Percentiles rank a stretch among this genome's conserved stretches.
Conservation (phyloP, 2,329 filamentous ascomycete species). For the Zarea fungicola region DNA sequence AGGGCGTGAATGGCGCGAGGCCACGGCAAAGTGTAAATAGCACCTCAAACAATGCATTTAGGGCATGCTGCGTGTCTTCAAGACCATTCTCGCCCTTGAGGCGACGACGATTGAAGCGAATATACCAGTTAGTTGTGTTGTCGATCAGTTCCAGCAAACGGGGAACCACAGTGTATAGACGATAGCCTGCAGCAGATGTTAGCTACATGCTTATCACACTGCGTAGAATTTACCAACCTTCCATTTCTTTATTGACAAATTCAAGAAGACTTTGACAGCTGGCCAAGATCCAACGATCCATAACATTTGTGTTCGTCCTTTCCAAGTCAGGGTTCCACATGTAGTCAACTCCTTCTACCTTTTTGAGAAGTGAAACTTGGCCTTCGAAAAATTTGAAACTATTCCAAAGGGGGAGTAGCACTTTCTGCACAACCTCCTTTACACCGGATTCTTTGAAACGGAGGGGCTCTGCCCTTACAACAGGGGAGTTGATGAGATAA, state of each 20-base stretch:
- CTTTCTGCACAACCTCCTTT: constrained; percentile 90
- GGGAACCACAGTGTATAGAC: constrained; percentile 87
- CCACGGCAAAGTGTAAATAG: constrained; percentile 83
- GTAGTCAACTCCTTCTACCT: constrained; percentile 72
- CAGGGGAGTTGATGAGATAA: constrained; percentile 96
- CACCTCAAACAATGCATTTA: constrained; percentile 93
- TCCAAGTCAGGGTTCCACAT: constrained; percentile 72
- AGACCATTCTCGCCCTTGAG: constrained; percentile 85
- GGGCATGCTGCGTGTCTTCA: constrained; percentile 80
- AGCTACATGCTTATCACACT: background rate
- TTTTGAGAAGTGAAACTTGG: constrained; percentile 80
- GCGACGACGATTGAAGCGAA: constrained; percentile 85
- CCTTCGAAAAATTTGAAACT: constrained; percentile 95
- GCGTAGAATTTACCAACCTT: constrained; percentile 42
- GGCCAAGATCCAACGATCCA: constrained; percentile 94
- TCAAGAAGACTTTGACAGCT: constrained; percentile 85
- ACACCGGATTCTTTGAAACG: constrained; percentile 89
- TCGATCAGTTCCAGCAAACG: constrained; percentile 79
- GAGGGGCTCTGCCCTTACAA: constrained; percentile 84
- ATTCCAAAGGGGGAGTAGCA: constrained; percentile 89
- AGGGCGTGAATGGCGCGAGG: constrained; percentile 91
- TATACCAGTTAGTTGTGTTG: constrained; percentile 98
- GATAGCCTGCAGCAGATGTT: constrained; percentile 46
- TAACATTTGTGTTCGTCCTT: constrained; percentile 78
- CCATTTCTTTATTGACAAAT: constrained; percentile 92